These are phyloP conservation scores for Camellia oleifera DNA, from an alignment of 179 eudicot species.

Conservation along the genomic window DNA sequence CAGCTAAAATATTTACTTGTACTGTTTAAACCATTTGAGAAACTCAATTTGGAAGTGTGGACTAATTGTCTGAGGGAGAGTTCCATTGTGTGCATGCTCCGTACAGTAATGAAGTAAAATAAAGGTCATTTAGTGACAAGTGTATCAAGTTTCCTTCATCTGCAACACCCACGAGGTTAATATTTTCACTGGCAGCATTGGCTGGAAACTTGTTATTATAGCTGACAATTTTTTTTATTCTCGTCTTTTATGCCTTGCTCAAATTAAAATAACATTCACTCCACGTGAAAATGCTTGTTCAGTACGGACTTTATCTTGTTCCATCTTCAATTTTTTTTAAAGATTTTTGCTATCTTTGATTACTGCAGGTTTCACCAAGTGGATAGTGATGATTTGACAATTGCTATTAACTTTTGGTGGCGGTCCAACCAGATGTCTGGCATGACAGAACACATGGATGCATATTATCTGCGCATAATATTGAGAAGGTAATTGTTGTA, in stretches of 20 bases:
- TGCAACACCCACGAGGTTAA: neutral
- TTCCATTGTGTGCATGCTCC: neutral
- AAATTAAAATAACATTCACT: neutral
- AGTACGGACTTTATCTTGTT: neutral
- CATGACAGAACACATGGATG: slow-evolving; percentile 90
- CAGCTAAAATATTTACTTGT: too few species aligned
- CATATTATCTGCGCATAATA: slow-evolving; percentile 78
- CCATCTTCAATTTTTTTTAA: neutral
- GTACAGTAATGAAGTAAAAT: neutral
- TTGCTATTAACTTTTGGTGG: slow-evolving; percentile 97
- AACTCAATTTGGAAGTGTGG: neutral
- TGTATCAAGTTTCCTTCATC: neutral
- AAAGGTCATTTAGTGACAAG: neutral
- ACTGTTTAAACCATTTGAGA: too few species aligned
- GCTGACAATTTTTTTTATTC: neutral
- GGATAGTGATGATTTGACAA: slow-evolving; percentile 75
- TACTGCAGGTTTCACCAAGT: slow-evolving; percentile 77
- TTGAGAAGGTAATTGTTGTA: slow-evolving; percentile 61
- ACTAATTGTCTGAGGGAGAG: neutral
- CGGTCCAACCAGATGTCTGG: slow-evolving; percentile 56
- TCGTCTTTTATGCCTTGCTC: neutral
- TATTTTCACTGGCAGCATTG: neutral
- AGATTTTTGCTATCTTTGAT: neutral
- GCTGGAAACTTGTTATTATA: neutral
- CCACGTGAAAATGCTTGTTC: slow-evolving; percentile 1